Evolutionary conservation across 139 green algal genomes (phyloP).

Genomic region (Penium margaritaceum): DNA sequence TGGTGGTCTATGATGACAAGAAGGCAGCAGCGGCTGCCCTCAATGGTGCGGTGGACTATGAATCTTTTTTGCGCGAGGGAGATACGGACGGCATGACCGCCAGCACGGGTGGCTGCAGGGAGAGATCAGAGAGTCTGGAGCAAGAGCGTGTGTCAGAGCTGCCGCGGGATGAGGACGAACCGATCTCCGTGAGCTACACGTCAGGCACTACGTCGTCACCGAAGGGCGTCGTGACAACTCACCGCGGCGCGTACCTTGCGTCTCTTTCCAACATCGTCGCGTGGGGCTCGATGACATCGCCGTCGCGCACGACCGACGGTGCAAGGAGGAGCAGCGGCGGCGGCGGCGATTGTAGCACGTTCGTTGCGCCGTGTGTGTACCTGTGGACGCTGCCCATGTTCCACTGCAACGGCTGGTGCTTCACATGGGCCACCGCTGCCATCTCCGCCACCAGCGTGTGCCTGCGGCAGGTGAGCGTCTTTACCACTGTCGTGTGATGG

Average conservation of each 20-base stretch:
- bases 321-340: no score
- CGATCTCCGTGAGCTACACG: constrained; percentile 33
- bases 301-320: no score
- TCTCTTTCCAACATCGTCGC: constrained; percentile 7
- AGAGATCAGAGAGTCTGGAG: no score
- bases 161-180: constrained; percentile 9
- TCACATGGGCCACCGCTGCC: constrained; percentile 15
- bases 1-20: no score
- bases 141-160: no score
- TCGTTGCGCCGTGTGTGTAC: constrained; percentile 3
- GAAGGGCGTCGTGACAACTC: constrained; percentile 22
- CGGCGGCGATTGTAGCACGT: not conserved
- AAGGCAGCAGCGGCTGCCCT: no score
- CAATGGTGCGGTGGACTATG: no score
- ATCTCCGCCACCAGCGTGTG: constrained; percentile 23
- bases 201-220: constrained; percentile 22
- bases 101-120: no score
- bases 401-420: constrained; percentile 39
- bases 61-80: no score
- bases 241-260: constrained; percentile 25
- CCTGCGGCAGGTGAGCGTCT: constrained; percentile 15
- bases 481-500: not conserved
- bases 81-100: no score
- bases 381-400: constrained; percentile 36
- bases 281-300: no score